Base-by-base conservation (phyloP, 495 filamentous ascomycete species). In the Saxophila tyrrhenica region DNA sequence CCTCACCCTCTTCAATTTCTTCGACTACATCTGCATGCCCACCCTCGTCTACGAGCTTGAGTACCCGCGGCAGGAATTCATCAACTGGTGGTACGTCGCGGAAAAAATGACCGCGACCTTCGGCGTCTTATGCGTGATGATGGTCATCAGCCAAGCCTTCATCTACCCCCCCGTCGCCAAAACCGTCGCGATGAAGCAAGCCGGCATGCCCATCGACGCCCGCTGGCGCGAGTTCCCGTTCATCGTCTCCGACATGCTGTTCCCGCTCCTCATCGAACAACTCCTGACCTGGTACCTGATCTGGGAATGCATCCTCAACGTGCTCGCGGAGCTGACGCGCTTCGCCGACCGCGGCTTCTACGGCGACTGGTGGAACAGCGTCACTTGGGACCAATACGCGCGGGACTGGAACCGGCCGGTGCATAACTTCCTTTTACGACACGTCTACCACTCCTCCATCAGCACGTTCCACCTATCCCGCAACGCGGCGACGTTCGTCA, bases 301-400 rank as follows among this genome's bases (percentile, higher is more conserved):
- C 62, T 89, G 85, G 85, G 85, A 88, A 69, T 83, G 82, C 48
- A 77, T 87, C 48, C 78, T 88, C 49, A 88, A 89, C 69, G 75
- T 85, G 38, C 65, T 87, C 3, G 85, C 83, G 3, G 85, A 89
- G 63, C 63, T 89, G 50, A 87, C 83, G 1, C 67, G 69, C 38
- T 89, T 87, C 62, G 83, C 84, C n/a, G 85, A 88, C 64, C 79
- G 85, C 44, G 78, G 78, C 45, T 88, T 88, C 69, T 88, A 88
- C 62, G 81, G 79, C 38, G 80, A 80, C 57, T 89, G 85, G 84
- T 73, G 70, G 70, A 73, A 73, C 56, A 54, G 44, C 41, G 73
- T 79, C 1, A 75, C 72, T 2, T 83, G 78, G 78, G 80, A 84
- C 57, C 78, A 83, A 63, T 84, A 84, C 58, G 83, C 85, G 10